These are phyloP conservation scores for Trichoderma arundinaceum DNA, from an alignment of 2,329 filamentous ascomycete species.

Conservation along the genomic window DNA sequence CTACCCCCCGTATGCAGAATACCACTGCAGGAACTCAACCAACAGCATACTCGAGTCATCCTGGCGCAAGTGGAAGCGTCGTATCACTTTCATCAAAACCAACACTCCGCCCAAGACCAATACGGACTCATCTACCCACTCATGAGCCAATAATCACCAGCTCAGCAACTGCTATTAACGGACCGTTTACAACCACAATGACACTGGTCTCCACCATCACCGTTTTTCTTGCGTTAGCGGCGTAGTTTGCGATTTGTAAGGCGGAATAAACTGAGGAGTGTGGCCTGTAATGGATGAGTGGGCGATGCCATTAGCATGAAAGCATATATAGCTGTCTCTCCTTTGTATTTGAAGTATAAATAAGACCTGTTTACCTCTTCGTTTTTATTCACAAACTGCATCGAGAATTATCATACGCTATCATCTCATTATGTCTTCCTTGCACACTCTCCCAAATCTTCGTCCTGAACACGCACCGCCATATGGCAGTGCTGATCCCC, in stretches of 20 bases:
- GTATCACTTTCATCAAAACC: neutral
- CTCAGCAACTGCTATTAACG: neutral
- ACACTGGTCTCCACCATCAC: slow-evolving; percentile 10
- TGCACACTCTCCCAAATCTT: slow-evolving; percentile 10
- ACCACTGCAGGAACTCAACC: neutral
- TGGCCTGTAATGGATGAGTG: neutral
- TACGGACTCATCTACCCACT: neutral
- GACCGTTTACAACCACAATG: neutral
- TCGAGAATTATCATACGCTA: too few relatives aligned
- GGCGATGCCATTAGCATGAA: neutral
- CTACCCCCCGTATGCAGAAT: neutral
- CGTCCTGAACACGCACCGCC: neutral
- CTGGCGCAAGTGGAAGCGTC: neutral
- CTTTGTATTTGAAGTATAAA: slow-evolving; percentile 9
- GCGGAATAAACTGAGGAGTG: neutral
- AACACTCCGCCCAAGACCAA: neutral
- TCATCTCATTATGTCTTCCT: neutral
- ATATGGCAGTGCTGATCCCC: slow-evolving; percentile 1
- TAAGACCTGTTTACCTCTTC: neutral
- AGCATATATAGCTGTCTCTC: neutral
- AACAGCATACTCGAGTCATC: neutral
- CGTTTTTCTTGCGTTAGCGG: slow-evolving; percentile 3
- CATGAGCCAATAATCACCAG: neutral
- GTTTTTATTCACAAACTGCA: too few relatives aligned
- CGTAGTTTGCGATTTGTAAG: neutral